These are phyloP conservation scores for Botrytis squamosa DNA, from an alignment of 2,329 filamentous ascomycete genomes.

Conservation along the genomic window DNA sequence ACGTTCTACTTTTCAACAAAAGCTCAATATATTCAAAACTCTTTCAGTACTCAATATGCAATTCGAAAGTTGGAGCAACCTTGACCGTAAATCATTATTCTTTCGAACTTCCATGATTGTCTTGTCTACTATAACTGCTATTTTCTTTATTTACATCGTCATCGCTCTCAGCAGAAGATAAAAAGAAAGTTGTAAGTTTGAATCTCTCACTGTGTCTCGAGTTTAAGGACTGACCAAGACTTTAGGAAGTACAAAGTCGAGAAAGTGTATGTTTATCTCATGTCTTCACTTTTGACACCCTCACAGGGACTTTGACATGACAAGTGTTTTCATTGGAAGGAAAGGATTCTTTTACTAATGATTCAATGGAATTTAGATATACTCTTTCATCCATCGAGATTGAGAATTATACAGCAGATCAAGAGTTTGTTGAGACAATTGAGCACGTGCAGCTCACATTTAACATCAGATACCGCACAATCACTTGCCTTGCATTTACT, in stretches of 20 bases:
- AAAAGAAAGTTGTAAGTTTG: background rate
- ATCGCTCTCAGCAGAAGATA: background rate
- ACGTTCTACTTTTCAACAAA: background rate
- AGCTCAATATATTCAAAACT: background rate
- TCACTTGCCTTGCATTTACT: slow-evolving; percentile 15
- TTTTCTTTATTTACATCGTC: background rate
- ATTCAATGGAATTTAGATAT: background rate
- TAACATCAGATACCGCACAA: background rate
- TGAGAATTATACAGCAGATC: background rate
- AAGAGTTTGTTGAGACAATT: background rate
- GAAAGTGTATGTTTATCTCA: background rate
- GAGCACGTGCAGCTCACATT: background rate
- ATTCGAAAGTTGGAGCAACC: background rate
- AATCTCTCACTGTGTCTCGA: background rate
- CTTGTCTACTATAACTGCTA: background rate
- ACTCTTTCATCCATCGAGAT: background rate
- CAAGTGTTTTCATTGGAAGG: too few species aligned
- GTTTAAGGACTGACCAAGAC: background rate
- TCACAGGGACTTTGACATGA: background rate
- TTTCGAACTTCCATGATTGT: background rate
- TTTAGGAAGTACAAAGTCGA: background rate
- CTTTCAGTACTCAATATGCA: background rate
- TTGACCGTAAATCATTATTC: background rate
- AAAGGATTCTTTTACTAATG: background rate
- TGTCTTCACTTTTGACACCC: background rate